A percentile compares a stretch with the other conserved stretches of the same genome.
These are phyloP conservation scores for Microstroma glucosiphilum DNA, from an alignment of 1,284 basidiomycete genomes.

Conservation along the genomic window DNA sequence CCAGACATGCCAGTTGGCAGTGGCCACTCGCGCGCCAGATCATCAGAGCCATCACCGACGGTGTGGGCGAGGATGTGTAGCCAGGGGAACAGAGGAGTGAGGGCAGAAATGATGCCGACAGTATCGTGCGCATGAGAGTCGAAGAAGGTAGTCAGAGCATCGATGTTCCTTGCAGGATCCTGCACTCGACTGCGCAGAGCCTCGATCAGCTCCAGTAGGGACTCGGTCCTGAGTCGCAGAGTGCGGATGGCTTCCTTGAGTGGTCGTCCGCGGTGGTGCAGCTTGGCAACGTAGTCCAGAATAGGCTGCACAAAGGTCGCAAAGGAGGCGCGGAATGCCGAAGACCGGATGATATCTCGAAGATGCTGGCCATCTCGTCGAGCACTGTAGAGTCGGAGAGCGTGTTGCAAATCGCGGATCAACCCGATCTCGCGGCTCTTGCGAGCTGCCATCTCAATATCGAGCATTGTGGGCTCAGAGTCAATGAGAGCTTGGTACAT, in stretches of 20 bases:
- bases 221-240: conserved; percentile 30
- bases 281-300: conserved; percentile 2
- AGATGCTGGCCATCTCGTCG: conserved; percentile 43
- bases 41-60: conserved; percentile 32
- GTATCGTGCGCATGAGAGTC: conserved; percentile 25
- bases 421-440: conserved; percentile 36
- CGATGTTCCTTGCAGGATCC: conserved; percentile 38
- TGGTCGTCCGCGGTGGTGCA: background rate
- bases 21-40: conserved; percentile 35
- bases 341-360: conserved; percentile 31
- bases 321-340: background rate
- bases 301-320: background rate
- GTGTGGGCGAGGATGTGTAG: conserved; percentile 41
- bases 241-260: conserved; percentile 24
- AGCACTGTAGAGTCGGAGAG: conserved; percentile 38
- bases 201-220: conserved; percentile 39
- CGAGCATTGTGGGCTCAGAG: conserved; percentile 23
- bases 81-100: conserved; percentile 35
- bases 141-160: conserved; percentile 38
- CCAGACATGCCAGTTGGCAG: conserved; percentile 19
- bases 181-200: conserved; percentile 40
- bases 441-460: conserved; percentile 24
- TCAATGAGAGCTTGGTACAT: conserved; percentile 37
- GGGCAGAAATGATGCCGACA: conserved; percentile 24
- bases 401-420: conserved; percentile 37